phyloP scores from a whole-genome alignment of 768 basidiomycete genomes.

The Sporobolomyces phaffii region DNA sequence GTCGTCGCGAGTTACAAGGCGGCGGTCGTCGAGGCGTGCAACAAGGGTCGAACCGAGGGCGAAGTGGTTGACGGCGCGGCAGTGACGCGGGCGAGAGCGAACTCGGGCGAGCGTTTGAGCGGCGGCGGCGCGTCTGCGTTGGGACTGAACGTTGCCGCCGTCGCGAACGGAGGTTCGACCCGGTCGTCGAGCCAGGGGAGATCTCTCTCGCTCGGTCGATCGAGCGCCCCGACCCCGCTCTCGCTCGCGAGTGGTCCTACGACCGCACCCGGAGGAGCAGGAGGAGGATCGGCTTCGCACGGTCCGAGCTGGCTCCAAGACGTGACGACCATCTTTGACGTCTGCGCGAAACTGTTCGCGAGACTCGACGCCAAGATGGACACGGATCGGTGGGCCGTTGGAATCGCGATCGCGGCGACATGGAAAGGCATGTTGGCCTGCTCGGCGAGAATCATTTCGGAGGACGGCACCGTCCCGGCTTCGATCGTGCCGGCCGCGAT shows the following conservation, averaged over 20 bases:
- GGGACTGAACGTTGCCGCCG: too few species aligned
- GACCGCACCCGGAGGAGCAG: background rate
- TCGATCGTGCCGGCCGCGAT: too few species aligned
- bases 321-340: conserved; percentile 29
- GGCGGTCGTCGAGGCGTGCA: conserved; percentile 18
- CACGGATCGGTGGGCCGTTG: conserved; percentile 41
- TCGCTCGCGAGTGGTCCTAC: background rate
- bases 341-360: conserved; percentile 27
- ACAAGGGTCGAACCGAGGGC: conserved; percentile 6
- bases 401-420: conserved; percentile 32
- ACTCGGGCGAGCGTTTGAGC: conserved; percentile 6
- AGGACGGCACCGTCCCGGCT: conserved; percentile 4
- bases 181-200: conserved; percentile 11
- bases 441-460: conserved; percentile 14
- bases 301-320: conserved; percentile 39
- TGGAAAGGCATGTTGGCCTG: conserved; percentile 43
- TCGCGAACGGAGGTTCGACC: background rate
- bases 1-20: conserved; percentile 31
- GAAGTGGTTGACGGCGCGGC: too few species aligned
- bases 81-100: background rate
- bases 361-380: conserved; percentile 33
- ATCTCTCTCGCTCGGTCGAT: conserved; percentile 28
- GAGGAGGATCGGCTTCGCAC: background rate
- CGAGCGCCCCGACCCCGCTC: background rate
- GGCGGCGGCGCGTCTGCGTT: too few species aligned